phyloP scores from a whole-genome alignment of 2,329 filamentous ascomycete genomes.

The Colletotrichum tropicale region DNA sequence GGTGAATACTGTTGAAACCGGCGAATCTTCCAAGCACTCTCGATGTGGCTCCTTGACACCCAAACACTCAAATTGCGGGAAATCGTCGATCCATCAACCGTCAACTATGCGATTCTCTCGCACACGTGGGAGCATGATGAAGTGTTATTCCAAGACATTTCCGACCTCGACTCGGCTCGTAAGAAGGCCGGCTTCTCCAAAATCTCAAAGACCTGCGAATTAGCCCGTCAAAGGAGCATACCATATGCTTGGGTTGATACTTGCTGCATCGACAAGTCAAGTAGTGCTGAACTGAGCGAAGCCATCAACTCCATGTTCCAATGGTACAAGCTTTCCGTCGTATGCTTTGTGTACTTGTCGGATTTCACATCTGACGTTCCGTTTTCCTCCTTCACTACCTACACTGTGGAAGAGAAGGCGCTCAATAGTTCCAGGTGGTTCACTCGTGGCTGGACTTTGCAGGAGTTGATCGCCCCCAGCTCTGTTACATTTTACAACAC shows the following conservation, averaged over 20 bases:
- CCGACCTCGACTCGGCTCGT: background rate
- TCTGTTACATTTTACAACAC: background rate
- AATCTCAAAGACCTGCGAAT: background rate
- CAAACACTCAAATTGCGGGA: background rate
- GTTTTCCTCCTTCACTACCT: too few species aligned
- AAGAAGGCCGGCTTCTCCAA: conserved; percentile 9
- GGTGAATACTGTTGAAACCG: too few species aligned
- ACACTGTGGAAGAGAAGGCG: too few species aligned
- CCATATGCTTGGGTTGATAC: conserved; percentile 27
- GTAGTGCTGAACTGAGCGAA: conserved; percentile 24
- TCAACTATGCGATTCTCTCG: conserved; percentile 26
- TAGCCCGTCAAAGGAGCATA: background rate
- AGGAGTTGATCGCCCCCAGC: background rate
- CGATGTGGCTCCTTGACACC: background rate
- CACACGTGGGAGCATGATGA: conserved; percentile 29
- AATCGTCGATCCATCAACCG: background rate
- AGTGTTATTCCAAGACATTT: conserved; percentile 22
- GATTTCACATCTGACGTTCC: background rate
- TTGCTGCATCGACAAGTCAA: conserved; percentile 28
- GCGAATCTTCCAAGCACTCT: too few species aligned
- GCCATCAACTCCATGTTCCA: conserved; percentile 21
- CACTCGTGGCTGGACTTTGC: background rate
- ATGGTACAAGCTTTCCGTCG: conserved; percentile 19
- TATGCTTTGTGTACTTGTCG: conserved; percentile 23
- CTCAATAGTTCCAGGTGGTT: background rate